These are phyloP conservation scores for Aureobasidium uvarum DNA, from an alignment of 2,329 filamentous ascomycete genomes.

Conservation along the genomic window DNA sequence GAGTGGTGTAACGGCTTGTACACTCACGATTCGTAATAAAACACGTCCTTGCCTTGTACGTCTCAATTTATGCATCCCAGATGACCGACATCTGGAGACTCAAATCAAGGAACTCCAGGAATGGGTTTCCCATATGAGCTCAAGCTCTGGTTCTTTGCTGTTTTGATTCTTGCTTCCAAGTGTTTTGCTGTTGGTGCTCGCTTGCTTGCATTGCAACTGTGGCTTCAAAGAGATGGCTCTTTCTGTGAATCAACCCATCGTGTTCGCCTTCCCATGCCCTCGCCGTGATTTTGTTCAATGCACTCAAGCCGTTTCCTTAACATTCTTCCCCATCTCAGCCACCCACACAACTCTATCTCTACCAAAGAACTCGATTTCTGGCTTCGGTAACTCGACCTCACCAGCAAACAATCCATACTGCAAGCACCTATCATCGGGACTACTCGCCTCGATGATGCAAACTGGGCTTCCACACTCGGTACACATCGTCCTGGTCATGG, in stretches of 20 bases:
- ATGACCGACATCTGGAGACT: background rate
- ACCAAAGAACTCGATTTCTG: slow-evolving; percentile 31
- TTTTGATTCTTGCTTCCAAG: background rate
- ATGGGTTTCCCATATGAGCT: background rate
- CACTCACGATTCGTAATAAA: background rate
- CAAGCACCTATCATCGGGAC: slow-evolving; percentile 29
- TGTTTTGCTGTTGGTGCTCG: background rate
- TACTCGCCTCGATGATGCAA: slow-evolving; percentile 29
- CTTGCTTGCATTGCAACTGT: background rate
- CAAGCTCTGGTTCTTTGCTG: background rate
- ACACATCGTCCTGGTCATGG: slow-evolving; percentile 30
- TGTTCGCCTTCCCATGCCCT: background rate
- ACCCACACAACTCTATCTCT: slow-evolving; percentile 29
- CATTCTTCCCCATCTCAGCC: slow-evolving; percentile 27
- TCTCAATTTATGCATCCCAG: background rate
- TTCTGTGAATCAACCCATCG: background rate
- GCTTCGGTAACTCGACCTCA: slow-evolving; percentile 27
- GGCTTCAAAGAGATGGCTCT: background rate
- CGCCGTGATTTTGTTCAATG: background rate
- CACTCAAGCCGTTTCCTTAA: slow-evolving; percentile 25
- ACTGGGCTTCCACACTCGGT: slow-evolving; percentile 30
- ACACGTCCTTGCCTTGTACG: background rate
- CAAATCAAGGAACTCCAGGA: background rate
- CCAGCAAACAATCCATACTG: slow-evolving; percentile 31
- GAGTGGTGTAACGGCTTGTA: background rate